These are phyloP conservation scores for Samsoniella hepiali DNA, from an alignment of 2,329 filamentous ascomycete genomes.

Conservation along the genomic window DNA sequence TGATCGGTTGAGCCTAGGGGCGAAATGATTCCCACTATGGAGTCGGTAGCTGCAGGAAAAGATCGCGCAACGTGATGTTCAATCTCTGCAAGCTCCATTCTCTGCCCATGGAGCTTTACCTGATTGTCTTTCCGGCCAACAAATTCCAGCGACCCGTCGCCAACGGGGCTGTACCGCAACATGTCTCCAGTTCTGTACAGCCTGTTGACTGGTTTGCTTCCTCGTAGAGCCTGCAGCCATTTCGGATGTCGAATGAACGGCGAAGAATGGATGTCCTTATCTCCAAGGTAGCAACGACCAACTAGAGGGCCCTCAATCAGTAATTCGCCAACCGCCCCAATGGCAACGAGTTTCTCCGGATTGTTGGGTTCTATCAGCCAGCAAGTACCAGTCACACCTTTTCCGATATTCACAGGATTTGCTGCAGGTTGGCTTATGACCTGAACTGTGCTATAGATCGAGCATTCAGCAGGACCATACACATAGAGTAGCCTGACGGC, in stretches of 20 bases:
- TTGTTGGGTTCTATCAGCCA: constrained; percentile 18
- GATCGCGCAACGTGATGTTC: constrained; percentile 26
- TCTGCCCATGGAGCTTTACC: constrained; percentile 24
- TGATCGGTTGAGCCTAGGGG: background rate
- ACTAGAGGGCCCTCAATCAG: constrained; percentile 13
- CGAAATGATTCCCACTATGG: constrained; percentile 39
- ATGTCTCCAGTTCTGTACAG: constrained; percentile 8
- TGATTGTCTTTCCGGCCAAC: constrained; percentile 19
- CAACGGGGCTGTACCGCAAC: constrained; percentile 20
- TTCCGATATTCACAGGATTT: constrained; percentile 2
- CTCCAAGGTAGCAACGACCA: constrained; percentile 12
- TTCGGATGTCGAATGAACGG: background rate
- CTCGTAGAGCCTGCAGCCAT: background rate
- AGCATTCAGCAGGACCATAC: constrained; percentile 5
- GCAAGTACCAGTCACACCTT: background rate
- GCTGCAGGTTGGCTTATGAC: background rate
- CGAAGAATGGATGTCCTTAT: background rate
- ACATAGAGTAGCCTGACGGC: background rate
- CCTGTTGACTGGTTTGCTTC: background rate
- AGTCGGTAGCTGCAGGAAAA: constrained; percentile 13
- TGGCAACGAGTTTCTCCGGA: constrained; percentile 2
- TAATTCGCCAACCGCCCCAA: constrained; percentile 18
- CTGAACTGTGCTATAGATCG: background rate
- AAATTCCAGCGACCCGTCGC: constrained; percentile 20
- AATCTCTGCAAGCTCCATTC: constrained; percentile 26